Conservation (phyloP, 768 basidiomycete species). For the Mycena maculata region DNA sequence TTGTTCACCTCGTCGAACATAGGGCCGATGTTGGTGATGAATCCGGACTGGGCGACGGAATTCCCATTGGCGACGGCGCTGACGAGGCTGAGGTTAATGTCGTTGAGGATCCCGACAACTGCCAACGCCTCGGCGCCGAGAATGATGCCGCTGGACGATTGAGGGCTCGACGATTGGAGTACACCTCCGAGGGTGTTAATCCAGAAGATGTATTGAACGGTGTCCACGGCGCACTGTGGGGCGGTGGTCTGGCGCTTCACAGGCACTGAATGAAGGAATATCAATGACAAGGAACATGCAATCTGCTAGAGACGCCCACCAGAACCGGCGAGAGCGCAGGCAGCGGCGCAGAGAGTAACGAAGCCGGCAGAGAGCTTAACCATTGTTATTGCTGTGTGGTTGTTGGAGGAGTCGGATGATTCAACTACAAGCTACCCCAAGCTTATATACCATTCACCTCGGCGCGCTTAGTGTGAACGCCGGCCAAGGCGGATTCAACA, state of each 20-base stretch:
- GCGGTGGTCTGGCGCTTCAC: slow-evolving; percentile 9
- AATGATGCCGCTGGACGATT: slow-evolving; percentile 9
- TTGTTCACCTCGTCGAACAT: slow-evolving; percentile 10
- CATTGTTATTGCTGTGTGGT: slow-evolving; percentile 16
- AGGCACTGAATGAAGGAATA: slow-evolving; percentile 14
- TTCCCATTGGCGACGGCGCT: slow-evolving; percentile 10
- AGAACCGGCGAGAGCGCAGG: slow-evolving; percentile 14
- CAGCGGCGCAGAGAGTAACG: slow-evolving; percentile 16
- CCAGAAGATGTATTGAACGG: slow-evolving; percentile 18
- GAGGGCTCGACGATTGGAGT: too few relatives aligned
- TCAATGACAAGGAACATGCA: slow-evolving; percentile 11
- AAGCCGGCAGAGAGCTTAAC: slow-evolving; percentile 12
- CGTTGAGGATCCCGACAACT: slow-evolving; percentile 5
- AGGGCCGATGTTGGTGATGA: slow-evolving; percentile 4
- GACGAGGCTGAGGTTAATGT: slow-evolving; percentile 8
- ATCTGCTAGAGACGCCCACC: slow-evolving; percentile 9
- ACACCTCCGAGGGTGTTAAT: not conserved
- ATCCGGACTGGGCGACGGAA: slow-evolving; percentile 2
- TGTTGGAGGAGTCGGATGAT: slow-evolving; percentile 14
- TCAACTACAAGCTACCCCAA: slow-evolving; percentile 11
- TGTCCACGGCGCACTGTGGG: slow-evolving; percentile 15
- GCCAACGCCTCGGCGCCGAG: slow-evolving; percentile 8
- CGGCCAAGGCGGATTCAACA: not conserved
- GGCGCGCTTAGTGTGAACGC: not conserved
- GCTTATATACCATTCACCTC: slow-evolving; percentile 5